Evolutionary conservation across 768 basidiomycete genomes (phyloP).

Genomic region (Ramaria sp.): DNA sequence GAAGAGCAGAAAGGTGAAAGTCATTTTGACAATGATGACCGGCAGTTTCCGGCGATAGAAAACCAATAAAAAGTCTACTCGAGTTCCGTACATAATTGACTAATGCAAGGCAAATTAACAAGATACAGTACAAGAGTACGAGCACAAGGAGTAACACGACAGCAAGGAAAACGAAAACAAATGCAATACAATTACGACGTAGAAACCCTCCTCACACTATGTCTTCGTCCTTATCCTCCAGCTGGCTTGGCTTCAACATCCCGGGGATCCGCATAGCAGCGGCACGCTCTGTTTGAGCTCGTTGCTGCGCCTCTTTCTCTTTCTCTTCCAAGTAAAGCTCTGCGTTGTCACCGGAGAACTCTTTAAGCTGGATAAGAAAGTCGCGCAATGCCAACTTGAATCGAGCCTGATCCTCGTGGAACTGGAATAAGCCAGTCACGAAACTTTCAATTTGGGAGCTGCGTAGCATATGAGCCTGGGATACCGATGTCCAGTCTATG

Average conservation of each 20-base stretch:
- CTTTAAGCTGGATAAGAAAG: slow-evolving; percentile 96
- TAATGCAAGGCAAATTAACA: slow-evolving; percentile 19
- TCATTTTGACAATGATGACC: not conserved
- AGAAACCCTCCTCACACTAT: slow-evolving; percentile 20
- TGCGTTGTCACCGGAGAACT: slow-evolving; percentile 87
- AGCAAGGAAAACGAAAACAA: not conserved
- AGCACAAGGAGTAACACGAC: not conserved
- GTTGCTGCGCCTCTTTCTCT: slow-evolving; percentile 70
- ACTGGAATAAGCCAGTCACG: slow-evolving; percentile 54
- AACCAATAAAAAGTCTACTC: not conserved
- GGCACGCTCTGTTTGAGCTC: slow-evolving; percentile 76
- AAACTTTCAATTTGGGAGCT: slow-evolving; percentile 69
- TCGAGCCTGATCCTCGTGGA: slow-evolving; percentile 68
- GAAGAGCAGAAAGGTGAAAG: not conserved
- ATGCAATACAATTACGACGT: not conserved
- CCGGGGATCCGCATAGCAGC: slow-evolving; percentile 93
- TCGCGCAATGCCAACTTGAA: slow-evolving; percentile 95
- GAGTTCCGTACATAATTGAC: not conserved
- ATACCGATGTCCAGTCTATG: not conserved
- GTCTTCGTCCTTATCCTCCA: slow-evolving; percentile 91
- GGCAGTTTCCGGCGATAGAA: not conserved
- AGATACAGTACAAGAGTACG: slow-evolving; percentile 18
- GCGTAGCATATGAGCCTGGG: not conserved
- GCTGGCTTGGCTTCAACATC: slow-evolving; percentile 89
- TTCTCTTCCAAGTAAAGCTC: slow-evolving; percentile 93